These are phyloP conservation scores for Entonaema liquescens DNA, from an alignment of 495 filamentous ascomycete species.

Conservation along the genomic window DNA sequence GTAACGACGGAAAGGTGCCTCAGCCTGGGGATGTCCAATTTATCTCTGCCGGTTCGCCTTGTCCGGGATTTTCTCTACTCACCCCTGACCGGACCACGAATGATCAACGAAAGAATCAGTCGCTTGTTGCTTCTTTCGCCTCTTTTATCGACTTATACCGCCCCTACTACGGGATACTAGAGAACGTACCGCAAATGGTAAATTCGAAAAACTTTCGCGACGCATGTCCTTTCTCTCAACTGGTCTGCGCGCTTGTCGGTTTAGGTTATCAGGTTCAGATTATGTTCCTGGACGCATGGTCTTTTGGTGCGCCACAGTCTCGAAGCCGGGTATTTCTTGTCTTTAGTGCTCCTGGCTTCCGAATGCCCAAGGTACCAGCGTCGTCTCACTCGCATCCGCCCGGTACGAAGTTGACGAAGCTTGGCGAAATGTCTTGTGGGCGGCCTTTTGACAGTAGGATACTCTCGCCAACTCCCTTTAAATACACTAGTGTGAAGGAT, in stretches of 20 bases:
- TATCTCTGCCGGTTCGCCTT: conserved; percentile 76
- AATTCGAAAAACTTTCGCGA: conserved; percentile 47
- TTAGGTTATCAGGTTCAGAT: conserved; percentile 76
- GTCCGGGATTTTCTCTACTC: conserved; percentile 72
- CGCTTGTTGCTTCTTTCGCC: conserved; percentile 75
- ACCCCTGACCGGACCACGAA: conserved; percentile 61
- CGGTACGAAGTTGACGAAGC: conserved; percentile 27
- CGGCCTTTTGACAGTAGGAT: conserved; percentile 63
- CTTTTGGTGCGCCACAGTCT: conserved; percentile 67
- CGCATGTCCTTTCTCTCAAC: conserved; percentile 71
- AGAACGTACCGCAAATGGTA: conserved; percentile 75
- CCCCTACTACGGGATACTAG: conserved; percentile 74
- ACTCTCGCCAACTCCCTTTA: conserved; percentile 63
- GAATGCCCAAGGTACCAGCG: conserved; percentile 60
- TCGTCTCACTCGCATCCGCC: conserved; percentile 69
- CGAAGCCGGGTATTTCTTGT: conserved; percentile 71
- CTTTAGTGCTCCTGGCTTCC: conserved; percentile 69
- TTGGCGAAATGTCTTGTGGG: conserved; percentile 70
- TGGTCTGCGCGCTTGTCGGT: conserved; percentile 73
- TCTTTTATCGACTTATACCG: conserved; percentile 76
- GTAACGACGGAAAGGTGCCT: conserved; percentile 59
- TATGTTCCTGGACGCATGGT: conserved; percentile 73
- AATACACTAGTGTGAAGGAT: conserved; percentile 57
- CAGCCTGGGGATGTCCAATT: conserved; percentile 68
- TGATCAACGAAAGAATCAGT: conserved; percentile 67